phyloP scores from a whole-genome alignment of 495 filamentous ascomycete species.

The Cercophora scortea region DNA sequence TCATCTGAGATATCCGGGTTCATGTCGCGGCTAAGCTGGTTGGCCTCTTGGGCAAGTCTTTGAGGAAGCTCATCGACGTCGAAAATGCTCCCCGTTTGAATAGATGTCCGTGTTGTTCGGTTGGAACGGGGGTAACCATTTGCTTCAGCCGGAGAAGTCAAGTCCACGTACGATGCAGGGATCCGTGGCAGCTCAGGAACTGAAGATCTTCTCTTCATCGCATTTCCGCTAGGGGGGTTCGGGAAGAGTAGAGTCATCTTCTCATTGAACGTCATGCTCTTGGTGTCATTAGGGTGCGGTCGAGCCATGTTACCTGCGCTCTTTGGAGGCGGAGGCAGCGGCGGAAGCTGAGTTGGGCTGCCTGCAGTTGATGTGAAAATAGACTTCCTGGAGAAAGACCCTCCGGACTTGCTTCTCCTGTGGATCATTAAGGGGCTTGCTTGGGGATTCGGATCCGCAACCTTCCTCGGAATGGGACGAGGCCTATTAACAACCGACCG shows the following conservation, averaged over 20 bases:
- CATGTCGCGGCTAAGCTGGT: not conserved
- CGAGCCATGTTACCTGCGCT: conserved; percentile 21
- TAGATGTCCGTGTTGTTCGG: conserved; percentile 24
- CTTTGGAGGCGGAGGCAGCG: conserved; percentile 37
- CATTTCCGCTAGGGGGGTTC: conserved; percentile 26
- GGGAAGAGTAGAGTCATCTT: conserved; percentile 43
- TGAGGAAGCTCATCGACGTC: conserved; percentile 30
- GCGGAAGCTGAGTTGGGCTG: conserved; percentile 40
- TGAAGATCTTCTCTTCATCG: conserved; percentile 25
- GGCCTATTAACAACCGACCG: conserved; percentile 42
- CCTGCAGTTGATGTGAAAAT: conserved; percentile 34
- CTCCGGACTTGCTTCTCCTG: conserved; percentile 36
- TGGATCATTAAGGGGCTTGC: conserved; percentile 21
- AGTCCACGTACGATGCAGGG: conserved; percentile 21
- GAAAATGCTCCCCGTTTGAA: conserved; percentile 29
- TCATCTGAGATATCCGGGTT: conserved; percentile 23
- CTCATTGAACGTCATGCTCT: conserved; percentile 48
- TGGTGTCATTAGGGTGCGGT: conserved; percentile 36
- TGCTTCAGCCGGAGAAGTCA: conserved; percentile 5
- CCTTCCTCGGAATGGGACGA: conserved; percentile 42
- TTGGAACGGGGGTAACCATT: conserved; percentile 15
- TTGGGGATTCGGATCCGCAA: conserved; percentile 24
- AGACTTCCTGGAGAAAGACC: conserved; percentile 35
- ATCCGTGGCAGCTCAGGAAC: conserved; percentile 37
- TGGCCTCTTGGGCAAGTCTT: not conserved